phyloP scores from a whole-genome alignment of 2,329 filamentous ascomycete species.

The Phaeosphaeriaceae sp. region DNA sequence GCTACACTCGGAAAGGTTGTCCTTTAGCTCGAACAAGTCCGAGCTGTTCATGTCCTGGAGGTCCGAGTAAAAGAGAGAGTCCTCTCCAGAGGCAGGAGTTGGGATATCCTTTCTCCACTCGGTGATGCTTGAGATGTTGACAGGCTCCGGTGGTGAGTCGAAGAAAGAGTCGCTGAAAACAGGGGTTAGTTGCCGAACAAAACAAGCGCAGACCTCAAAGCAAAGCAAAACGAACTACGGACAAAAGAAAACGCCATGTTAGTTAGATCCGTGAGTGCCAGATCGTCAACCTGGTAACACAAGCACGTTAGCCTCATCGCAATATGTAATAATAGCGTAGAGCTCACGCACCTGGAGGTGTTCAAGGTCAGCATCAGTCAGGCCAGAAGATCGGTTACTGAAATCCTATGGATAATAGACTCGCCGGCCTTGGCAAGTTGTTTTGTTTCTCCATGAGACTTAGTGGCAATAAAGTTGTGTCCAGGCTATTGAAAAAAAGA shows the following conservation, averaged over 20 bases:
- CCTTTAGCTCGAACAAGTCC: slow-evolving; percentile 45
- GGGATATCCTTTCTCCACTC: slow-evolving; percentile 51
- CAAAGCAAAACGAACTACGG: slow-evolving; percentile 15
- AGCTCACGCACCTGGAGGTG: slow-evolving; percentile 24
- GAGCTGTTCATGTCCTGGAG: slow-evolving; percentile 43
- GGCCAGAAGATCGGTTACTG: too few species aligned
- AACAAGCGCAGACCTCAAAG: slow-evolving; percentile 25
- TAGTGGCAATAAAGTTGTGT: too few species aligned
- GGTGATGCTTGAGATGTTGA: slow-evolving; percentile 47
- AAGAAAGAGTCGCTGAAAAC: slow-evolving; percentile 48
- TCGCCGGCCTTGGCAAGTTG: too few species aligned
- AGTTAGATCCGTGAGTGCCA: slow-evolving; percentile 29
- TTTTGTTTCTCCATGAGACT: too few species aligned
- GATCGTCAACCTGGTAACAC: slow-evolving; percentile 11
- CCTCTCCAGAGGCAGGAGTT: slow-evolving; percentile 39
- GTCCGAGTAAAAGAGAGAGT: slow-evolving; percentile 44
- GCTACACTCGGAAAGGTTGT: slow-evolving; percentile 49
- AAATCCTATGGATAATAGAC: neutral
- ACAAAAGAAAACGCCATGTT: slow-evolving; percentile 47
- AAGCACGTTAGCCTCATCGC: slow-evolving; percentile 17
- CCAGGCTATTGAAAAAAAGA: neutral
- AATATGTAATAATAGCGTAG: neutral
- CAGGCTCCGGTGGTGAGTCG: slow-evolving; percentile 43
- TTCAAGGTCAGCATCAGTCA: neutral
- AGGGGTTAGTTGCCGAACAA: slow-evolving; percentile 46